Evolutionary conservation across 176 grass and related monocot species (phyloP), one percentile per base, ranked within the genome.

Genomic region (Tuctoria greenei): DNA sequence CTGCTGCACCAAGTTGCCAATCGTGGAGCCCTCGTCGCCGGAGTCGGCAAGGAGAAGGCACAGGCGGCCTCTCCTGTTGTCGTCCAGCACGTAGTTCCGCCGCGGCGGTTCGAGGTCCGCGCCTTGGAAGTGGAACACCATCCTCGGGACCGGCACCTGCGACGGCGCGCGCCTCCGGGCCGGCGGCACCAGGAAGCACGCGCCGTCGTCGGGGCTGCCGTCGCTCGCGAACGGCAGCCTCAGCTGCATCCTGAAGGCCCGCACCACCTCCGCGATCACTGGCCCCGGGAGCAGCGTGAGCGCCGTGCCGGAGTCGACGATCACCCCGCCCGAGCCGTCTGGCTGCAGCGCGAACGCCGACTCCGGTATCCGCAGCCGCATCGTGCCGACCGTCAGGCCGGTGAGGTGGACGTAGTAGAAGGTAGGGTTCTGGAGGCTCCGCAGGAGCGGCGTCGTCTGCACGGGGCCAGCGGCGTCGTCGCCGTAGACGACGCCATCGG

Each of bases 221-320:
- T 78, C 63, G 66, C 47, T 79, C 13, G 73, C 41, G 12, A 45
- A 20, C 58, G 85, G 82, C 28, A 90, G 69, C 70, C 81, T 81
- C 37, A 90, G 44, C 65, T 81, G 75, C 49, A 60, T 35, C 4
- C 18, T 12, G 79, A 92, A 87, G 6, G 84, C 82, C 23, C 67
- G 23, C 71, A 67, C 67, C 4, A 92, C 78, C 54, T 77, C 78
- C 2, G 40, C 62, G 41, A 78, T 64, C 50, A 81, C 85, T n/a
- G 74, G 63, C 0, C 14, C 20, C 28, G 82, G 89, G 18, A 93
- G 68, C 15, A 81, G 41, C 56, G 79, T 88, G 52, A 84, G 65
- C 36, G 87, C 56, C 5, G 90, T 88, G 68, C 90, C 93, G 4
- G 93, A 93, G 84, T 97, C 93, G 35, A 97, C 71, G 57, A 93